Conservation (phyloP, 768 basidiomycete genomes). For the Chiua virens region DNA sequence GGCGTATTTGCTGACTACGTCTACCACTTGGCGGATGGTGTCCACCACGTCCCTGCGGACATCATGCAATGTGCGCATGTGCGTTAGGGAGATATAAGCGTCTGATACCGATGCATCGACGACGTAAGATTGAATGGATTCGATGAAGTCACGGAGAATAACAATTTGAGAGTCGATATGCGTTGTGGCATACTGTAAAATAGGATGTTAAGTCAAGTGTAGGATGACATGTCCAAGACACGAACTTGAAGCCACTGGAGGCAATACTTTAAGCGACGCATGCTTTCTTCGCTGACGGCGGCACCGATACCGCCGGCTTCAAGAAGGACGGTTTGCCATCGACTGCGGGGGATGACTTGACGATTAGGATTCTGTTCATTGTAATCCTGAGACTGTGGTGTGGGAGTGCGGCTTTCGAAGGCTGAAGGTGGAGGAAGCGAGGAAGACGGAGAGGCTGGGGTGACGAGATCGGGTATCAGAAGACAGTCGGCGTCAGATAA, state of each 20-base stretch:
- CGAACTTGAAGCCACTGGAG: conserved; percentile 84
- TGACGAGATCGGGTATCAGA: background rate
- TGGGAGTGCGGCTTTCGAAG: conserved; percentile 21
- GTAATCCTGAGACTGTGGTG: conserved; percentile 21
- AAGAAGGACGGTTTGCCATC: conserved; percentile 81
- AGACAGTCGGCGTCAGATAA: conserved; percentile 1
- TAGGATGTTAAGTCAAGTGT: background rate
- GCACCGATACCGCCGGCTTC: conserved; percentile 89
- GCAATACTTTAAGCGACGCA: conserved; percentile 83
- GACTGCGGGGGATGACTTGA: conserved; percentile 69
- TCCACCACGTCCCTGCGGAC: conserved; percentile 84
- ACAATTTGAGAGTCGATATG: conserved; percentile 89
- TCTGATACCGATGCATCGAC: conserved; percentile 25
- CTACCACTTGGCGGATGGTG: conserved; percentile 87
- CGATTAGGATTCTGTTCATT: conserved; percentile 32
- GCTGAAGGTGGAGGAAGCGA: background rate
- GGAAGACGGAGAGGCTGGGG: conserved; percentile 3
- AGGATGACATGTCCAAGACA: conserved; percentile 3
- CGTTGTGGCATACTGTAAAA: conserved; percentile 71
- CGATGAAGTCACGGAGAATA: conserved; percentile 80
- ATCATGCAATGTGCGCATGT: conserved; percentile 65
- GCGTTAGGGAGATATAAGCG: conserved; percentile 44
- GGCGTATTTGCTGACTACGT: conserved; percentile 82
- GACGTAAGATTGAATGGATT: conserved; percentile 52
- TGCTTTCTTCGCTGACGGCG: conserved; percentile 88